These are phyloP conservation scores for Salix purpurea DNA, from an alignment of 345 rosid genomes.

Conservation along the genomic window DNA sequence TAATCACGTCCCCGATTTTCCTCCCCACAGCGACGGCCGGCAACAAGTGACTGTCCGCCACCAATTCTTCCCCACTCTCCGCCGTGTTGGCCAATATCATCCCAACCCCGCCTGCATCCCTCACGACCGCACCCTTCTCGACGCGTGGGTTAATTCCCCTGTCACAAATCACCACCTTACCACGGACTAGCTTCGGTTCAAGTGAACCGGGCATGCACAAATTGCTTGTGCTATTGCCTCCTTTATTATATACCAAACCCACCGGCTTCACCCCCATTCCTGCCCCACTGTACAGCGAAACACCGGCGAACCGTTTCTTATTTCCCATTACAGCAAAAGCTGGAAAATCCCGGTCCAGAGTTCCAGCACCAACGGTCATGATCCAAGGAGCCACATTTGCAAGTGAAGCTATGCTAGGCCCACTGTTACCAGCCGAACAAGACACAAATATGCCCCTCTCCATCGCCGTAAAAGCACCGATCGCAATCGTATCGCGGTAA, in stretches of 20 bases:
- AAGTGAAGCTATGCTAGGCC: slow-evolving; percentile 50
- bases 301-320: slow-evolving; percentile 44
- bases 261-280: slow-evolving; percentile 54
- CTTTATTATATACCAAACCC: slow-evolving; percentile 51
- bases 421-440: slow-evolving; percentile 80
- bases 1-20: slow-evolving; percentile 53
- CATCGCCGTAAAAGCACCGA: slow-evolving; percentile 68
- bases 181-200: slow-evolving; percentile 45
- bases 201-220: slow-evolving; percentile 77
- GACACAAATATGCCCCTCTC: slow-evolving; percentile 80
- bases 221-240: slow-evolving; percentile 36
- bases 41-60: slow-evolving; percentile 76
- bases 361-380: slow-evolving; percentile 88
- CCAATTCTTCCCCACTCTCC: slow-evolving; percentile 61
- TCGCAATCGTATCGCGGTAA: slow-evolving; percentile 57
- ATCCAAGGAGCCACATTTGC: slow-evolving; percentile 95
- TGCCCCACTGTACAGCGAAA: slow-evolving; percentile 66
- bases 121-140: slow-evolving; percentile 74
- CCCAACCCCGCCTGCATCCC: slow-evolving; percentile 75
- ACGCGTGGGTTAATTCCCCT: slow-evolving; percentile 71
- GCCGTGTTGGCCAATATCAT: slow-evolving; percentile 80
- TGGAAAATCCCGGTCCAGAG: slow-evolving; percentile 78
- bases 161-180: slow-evolving; percentile 78
- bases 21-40: slow-evolving; percentile 73
- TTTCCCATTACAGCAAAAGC: slow-evolving; percentile 63